Evolutionary conservation across 1,139 yeast genomes (phyloP).

Genomic region (Scheffersomyces stambukii): DNA sequence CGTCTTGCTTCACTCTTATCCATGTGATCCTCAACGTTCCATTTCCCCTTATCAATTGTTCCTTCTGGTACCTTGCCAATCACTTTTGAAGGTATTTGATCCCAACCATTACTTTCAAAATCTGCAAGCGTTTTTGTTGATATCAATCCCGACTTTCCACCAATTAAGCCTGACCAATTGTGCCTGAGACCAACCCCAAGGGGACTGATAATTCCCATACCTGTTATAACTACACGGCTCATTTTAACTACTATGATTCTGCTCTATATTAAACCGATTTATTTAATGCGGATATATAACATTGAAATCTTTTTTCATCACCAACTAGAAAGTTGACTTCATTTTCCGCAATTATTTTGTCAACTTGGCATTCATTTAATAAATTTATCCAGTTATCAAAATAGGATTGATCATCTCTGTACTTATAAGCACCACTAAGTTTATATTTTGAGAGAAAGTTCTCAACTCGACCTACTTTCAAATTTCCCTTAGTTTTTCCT

Average conservation of each 20-base stretch:
- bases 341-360: slow-evolving; percentile 21
- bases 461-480: slow-evolving; percentile 27
- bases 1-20: slow-evolving; percentile 50
- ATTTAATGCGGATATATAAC: slow-evolving; percentile 19
- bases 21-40: slow-evolving; percentile 47
- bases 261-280: no score
- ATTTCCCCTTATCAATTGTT: slow-evolving; percentile 41
- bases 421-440: background rate
- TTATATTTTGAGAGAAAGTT: slow-evolving; percentile 5
- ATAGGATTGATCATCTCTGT: slow-evolving; percentile 5
- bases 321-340: slow-evolving; percentile 39
- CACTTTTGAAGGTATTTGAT: slow-evolving; percentile 67
- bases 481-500: slow-evolving; percentile 10
- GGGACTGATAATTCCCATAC: slow-evolving; percentile 83
- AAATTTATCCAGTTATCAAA: slow-evolving; percentile 31
- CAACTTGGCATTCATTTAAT: slow-evolving; percentile 18
- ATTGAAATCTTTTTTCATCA: slow-evolving; percentile 34
- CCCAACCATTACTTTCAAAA: slow-evolving; percentile 43
- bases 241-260: no score
- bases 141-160: slow-evolving; percentile 51
- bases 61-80: slow-evolving; percentile 72
- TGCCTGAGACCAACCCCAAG: slow-evolving; percentile 64
- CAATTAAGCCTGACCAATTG: slow-evolving; percentile 52
- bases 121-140: slow-evolving; percentile 49
- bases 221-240: slow-evolving; percentile 76